These are phyloP conservation scores for Gnomoniopsis sp. DNA, from an alignment of 2,329 filamentous ascomycete species.

Conservation along the genomic window DNA sequence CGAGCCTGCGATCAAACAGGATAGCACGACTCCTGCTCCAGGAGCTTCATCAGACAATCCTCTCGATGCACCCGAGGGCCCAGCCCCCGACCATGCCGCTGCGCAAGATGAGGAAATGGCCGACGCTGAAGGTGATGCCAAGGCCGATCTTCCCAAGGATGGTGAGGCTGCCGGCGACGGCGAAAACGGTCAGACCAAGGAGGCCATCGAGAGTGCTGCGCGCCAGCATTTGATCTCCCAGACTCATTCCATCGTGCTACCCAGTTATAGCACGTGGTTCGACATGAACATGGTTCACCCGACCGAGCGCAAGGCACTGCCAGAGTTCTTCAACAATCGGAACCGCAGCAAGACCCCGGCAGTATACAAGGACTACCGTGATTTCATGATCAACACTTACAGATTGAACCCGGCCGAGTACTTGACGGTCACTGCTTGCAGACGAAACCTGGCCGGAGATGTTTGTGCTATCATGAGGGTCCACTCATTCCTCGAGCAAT, in stretches of 20 bases:
- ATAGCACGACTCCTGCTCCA: conserved; percentile 57
- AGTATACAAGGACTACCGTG: conserved; percentile 97
- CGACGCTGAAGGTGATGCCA: conserved; percentile 45
- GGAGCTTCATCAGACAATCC: conserved; percentile 56
- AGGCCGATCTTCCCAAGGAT: conserved; percentile 40
- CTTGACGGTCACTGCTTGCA: conserved; percentile 91
- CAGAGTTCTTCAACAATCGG: conserved; percentile 97
- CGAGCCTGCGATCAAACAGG: conserved; percentile 56
- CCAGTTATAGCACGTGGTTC: conserved; percentile 98
- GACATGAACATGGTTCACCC: conserved; percentile 92
- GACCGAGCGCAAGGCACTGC: conserved; percentile 90
- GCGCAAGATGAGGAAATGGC: conserved; percentile 80
- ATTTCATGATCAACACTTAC: conserved; percentile 99
- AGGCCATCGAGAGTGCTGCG: conserved; percentile 78
- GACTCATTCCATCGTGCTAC: conserved; percentile 92
- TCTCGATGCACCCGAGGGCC: conserved; percentile 66
- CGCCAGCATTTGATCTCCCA: conserved; percentile 90
- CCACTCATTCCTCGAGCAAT: conserved; percentile 95
- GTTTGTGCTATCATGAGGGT: conserved; percentile 99
- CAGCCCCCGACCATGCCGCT: conserved; percentile 57
- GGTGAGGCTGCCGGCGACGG: conserved; percentile 47
- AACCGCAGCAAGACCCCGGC: conserved; percentile 97
- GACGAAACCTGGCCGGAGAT: conserved; percentile 91
- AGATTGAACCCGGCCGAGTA: conserved; percentile 94
- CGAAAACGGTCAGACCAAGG: conserved; percentile 62